phyloP scores from a whole-genome alignment of 257 asterid genomes.

The Lithospermum erythrorhizon region DNA sequence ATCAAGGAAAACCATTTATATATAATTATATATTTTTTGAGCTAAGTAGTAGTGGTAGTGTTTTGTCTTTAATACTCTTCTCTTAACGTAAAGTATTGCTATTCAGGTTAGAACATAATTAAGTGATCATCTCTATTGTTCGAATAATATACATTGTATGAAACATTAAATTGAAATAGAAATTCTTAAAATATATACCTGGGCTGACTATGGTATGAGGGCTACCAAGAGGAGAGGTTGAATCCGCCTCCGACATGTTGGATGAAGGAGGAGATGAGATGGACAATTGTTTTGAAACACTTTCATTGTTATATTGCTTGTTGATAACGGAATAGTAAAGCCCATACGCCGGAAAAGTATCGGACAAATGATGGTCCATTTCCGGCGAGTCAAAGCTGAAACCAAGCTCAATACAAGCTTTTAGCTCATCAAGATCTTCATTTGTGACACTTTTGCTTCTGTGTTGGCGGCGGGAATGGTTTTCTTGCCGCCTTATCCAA shows the following conservation, averaged over 20 bases:
- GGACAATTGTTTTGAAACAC: conserved; percentile 24
- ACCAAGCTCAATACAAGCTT: conserved; percentile 71
- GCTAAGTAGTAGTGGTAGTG: no score
- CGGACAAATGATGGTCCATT: conserved; percentile 55
- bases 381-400: conserved; percentile 62
- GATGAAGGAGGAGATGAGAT: conserved; percentile 19
- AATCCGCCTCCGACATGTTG: conserved; percentile 28
- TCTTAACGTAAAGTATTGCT: no score
- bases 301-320: conserved; percentile 32
- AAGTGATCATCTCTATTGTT: no score
- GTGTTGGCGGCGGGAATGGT: conserved; percentile 15
- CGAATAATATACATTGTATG: no score
- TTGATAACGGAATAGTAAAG: conserved; percentile 43
- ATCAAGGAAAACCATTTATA: no score
- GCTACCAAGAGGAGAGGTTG: conserved; percentile 39
- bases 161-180: not conserved
- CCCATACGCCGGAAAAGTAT: conserved; percentile 67
- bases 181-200: conserved; percentile 20
- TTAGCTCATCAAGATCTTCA: conserved; percentile 71
- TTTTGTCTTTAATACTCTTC: no score
- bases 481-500: conserved; percentile 51
- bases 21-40: no score
- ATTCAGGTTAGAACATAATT: no score
- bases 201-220: conserved; percentile 43
- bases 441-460: conserved; percentile 56